Conservation (phyloP, 805 yeast species). For the Cyberlindnera mycetangii region DNA sequence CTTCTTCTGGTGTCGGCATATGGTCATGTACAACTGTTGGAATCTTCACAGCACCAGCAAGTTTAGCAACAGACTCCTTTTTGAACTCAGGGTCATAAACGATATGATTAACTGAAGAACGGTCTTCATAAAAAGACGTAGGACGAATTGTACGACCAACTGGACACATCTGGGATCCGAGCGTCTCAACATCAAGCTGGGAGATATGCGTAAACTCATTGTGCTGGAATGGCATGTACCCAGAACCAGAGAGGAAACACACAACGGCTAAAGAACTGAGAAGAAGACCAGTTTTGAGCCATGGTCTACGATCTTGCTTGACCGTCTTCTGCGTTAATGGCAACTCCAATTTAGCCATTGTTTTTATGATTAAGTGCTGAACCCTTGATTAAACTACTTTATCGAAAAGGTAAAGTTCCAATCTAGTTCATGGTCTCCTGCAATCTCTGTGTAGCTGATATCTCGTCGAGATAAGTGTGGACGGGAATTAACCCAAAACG, state of each 20-base stretch:
- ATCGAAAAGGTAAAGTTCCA: too few relatives aligned
- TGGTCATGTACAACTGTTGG: slow-evolving; percentile 37
- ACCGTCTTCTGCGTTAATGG: slow-evolving; percentile 1
- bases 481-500: too few relatives aligned
- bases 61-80: slow-evolving; percentile 36
- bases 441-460: too few relatives aligned
- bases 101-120: slow-evolving; percentile 33
- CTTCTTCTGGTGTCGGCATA: slow-evolving; percentile 24
- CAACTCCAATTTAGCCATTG: background rate
- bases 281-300: background rate
- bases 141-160: slow-evolving; percentile 17
- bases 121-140: slow-evolving; percentile 8
- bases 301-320: background rate
- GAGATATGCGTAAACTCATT: background rate
- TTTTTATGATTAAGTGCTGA: background rate
- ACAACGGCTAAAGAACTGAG: background rate
- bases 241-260: background rate
- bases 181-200: background rate
- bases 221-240: background rate
- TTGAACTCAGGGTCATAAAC: slow-evolving; percentile 34
- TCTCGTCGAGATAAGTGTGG: too few relatives aligned
- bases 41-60: slow-evolving; percentile 49
- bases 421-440: too few relatives aligned
- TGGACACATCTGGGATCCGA: slow-evolving; percentile 11
- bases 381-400: too few relatives aligned